A percentile compares a stretch with the other conserved stretches of the same genome.
Evolutionary conservation across 2,329 filamentous ascomycete species (phyloP).

Genomic region (Fusarium falciforme): DNA sequence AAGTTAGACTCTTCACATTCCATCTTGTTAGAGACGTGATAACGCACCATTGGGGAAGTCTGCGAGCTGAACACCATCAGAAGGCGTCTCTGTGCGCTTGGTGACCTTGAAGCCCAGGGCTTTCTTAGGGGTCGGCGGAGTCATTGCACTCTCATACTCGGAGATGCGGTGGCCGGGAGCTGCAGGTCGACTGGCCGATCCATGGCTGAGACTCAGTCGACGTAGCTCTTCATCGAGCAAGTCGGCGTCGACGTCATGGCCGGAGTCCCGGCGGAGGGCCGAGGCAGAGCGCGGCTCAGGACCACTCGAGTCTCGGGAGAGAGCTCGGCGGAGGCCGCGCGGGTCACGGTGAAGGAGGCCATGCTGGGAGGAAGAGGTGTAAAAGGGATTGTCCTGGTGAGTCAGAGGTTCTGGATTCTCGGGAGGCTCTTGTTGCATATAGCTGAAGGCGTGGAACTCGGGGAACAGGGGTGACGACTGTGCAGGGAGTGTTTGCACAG

Average conservation of each 20-base stretch:
- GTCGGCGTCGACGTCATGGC: slow-evolving; percentile 53
- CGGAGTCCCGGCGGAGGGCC: slow-evolving; percentile 42
- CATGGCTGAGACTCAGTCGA: slow-evolving; percentile 60
- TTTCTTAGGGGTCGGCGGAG: slow-evolving; percentile 59
- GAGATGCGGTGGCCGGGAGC: slow-evolving; percentile 65
- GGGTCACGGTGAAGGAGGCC: slow-evolving; percentile 62
- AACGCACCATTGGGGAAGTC: slow-evolving; percentile 85
- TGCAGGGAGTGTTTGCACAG: slow-evolving; percentile 65
- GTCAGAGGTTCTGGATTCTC: slow-evolving; percentile 58
- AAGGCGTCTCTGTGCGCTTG: slow-evolving; percentile 56
- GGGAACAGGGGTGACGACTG: slow-evolving; percentile 56
- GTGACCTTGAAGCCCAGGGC: slow-evolving; percentile 67
- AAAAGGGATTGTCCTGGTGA: slow-evolving; percentile 51
- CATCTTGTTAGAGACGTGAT: background rate
- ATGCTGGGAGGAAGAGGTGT: slow-evolving; percentile 62
- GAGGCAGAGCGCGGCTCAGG: slow-evolving; percentile 51
- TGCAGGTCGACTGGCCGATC: slow-evolving; percentile 43
- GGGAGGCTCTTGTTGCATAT: slow-evolving; percentile 72
- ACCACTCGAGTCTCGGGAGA: slow-evolving; percentile 49
- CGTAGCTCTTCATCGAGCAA: slow-evolving; percentile 63
- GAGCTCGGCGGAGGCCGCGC: slow-evolving; percentile 50
- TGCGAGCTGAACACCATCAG: slow-evolving; percentile 57
- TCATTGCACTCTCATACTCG: slow-evolving; percentile 71
- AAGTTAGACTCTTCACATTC: slow-evolving; percentile 25
- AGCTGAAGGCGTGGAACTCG: slow-evolving; percentile 58